Evolutionary conservation across 2,329 filamentous ascomycete genomes (phyloP).

Genomic region (Mycosphaerella sp.): DNA sequence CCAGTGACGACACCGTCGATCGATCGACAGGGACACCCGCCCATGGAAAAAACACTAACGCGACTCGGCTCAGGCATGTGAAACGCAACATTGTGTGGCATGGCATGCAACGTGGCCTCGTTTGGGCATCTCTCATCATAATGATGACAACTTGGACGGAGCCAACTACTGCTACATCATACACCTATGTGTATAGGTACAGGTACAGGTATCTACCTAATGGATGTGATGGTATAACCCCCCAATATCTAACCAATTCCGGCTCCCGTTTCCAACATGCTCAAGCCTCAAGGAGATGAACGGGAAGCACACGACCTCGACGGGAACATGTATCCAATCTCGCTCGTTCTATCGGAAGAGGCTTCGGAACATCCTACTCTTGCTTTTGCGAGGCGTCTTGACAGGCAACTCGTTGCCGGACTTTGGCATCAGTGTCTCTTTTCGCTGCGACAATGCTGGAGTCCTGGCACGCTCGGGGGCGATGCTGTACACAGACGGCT

Average conservation of each 20-base stretch:
- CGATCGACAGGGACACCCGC: constrained; percentile 5
- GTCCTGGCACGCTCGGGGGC: constrained; percentile 19
- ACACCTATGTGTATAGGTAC: too few relatives aligned
- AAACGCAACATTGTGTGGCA: neutral
- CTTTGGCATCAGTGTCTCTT: constrained; percentile 1
- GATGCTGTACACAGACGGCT: constrained; percentile 21
- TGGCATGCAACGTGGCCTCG: neutral
- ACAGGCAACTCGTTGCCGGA: constrained; percentile 2
- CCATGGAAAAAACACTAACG: neutral
- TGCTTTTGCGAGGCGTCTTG: constrained; percentile 24
- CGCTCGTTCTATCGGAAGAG: constrained; percentile 19
- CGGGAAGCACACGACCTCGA: neutral
- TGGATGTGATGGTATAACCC: neutral
- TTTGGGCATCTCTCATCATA: too few relatives aligned
- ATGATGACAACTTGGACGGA: neutral
- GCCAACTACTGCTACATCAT: neutral
- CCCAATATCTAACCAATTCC: neutral
- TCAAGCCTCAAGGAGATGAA: neutral
- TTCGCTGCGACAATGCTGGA: constrained; percentile 15
- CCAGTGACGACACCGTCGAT: constrained; percentile 4
- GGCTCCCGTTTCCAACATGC: neutral
- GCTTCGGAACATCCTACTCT: constrained; percentile 24
- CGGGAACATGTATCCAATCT: constrained; percentile 1
- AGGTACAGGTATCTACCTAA: too few relatives aligned
- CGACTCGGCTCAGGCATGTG: neutral